Evolutionary conservation across 305 asterid genomes (phyloP).

Genomic region (Fraxinus sp.): DNA sequence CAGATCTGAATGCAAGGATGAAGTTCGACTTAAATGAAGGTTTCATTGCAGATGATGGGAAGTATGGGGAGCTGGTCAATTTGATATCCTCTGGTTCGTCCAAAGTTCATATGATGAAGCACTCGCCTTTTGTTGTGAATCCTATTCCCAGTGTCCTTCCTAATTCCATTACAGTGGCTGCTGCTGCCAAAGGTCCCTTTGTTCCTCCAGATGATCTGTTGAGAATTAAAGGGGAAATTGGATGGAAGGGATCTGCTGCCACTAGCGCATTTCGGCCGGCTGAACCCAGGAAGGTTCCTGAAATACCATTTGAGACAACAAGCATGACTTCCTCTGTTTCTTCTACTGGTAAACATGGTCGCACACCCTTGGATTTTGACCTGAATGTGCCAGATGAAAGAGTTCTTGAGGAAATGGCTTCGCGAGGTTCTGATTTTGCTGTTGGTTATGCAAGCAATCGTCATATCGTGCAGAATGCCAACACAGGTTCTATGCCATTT

Average conservation of each 20-base stretch:
- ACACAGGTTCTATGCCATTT: constrained; percentile 32
- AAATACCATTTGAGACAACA: constrained; percentile 31
- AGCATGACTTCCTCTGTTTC: constrained; percentile 33
- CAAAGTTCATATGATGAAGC: constrained; percentile 40
- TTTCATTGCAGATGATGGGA: constrained; percentile 65
- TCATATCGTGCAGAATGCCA: constrained; percentile 27
- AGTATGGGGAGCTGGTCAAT: constrained; percentile 47
- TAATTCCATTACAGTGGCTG: constrained; percentile 71
- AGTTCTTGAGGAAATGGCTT: constrained; percentile 58
- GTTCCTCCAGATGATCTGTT: constrained; percentile 79
- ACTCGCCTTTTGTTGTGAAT: constrained; percentile 42
- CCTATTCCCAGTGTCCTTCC: constrained; percentile 44
- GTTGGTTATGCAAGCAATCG: constrained; percentile 23
- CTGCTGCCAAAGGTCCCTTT: constrained; percentile 83
- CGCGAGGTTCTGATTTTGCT: constrained; percentile 42
- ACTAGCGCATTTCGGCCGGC: constrained; percentile 98
- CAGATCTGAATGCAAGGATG: constrained; percentile 45
- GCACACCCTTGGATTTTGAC: constrained; percentile 65
- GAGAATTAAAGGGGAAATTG: constrained; percentile 69
- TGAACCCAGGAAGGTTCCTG: constrained; percentile 72
- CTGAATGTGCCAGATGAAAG: constrained; percentile 82
- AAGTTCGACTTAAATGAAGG: constrained; percentile 86
- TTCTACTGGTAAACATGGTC: constrained; percentile 46
- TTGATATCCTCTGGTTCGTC: constrained; percentile 33
- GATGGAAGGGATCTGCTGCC: constrained; percentile 97